phyloP scores from a whole-genome alignment of 176 grass and related monocot species.

The Microstegium vimineum region DNA sequence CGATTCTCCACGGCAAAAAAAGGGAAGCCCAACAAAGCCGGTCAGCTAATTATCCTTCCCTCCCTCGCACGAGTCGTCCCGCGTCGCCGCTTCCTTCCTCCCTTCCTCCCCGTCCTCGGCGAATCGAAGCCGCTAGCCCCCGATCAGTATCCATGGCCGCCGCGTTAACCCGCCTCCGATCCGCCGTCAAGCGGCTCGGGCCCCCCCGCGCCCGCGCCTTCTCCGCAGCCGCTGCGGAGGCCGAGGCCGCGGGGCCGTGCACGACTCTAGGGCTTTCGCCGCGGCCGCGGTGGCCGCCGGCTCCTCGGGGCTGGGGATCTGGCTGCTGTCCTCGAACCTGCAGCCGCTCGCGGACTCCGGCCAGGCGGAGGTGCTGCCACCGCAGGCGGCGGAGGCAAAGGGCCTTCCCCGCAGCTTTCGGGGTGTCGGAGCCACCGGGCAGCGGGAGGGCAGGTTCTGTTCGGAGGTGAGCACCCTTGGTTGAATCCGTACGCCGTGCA shows the following conservation, averaged over 20 bases:
- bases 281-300: constrained; percentile 35
- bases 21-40: neutral
- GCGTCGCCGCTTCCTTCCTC: constrained; percentile 21
- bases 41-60: constrained; percentile 13
- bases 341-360: constrained; percentile 45
- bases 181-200: constrained; percentile 33
- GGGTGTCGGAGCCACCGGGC: constrained; percentile 2
- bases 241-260: neutral
- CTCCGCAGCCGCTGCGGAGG: neutral
- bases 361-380: constrained; percentile 1
- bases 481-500: neutral
- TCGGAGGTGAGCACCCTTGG: constrained; percentile 50
- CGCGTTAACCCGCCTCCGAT: constrained; percentile 38
- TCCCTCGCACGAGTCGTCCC: constrained; percentile 5
- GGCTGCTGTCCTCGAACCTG: constrained; percentile 33
- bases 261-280: constrained; percentile 8
- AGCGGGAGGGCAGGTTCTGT: constrained; percentile 48
- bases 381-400: neutral
- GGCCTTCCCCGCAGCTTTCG: neutral
- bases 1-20: neutral
- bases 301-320: constrained; percentile 63
- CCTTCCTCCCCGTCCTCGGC: neutral
- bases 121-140: constrained; percentile 15
- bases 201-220: constrained; percentile 21
- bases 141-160: constrained; percentile 42